Base-by-base conservation (phyloP, 345 rosid species). In the Acer yangbiense region DNA sequence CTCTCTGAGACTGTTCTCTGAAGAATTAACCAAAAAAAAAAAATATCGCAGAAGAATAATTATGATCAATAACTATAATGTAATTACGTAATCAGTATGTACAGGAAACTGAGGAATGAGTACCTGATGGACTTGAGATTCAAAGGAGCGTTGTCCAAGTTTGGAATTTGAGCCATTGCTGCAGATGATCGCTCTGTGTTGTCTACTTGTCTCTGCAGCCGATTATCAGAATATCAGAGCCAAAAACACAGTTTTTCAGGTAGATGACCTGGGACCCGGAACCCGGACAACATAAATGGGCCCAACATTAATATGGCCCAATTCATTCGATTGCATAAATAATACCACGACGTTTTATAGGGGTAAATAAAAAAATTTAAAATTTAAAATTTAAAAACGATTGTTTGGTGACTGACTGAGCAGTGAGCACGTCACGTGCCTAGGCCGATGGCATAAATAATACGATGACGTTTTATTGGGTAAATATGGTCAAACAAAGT, bases 151-250 rank as follows among this genome's bases (percentile, higher is more conserved):
- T 96, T 91, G 23, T 96, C 99, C 78, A 96, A 67, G 80, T 83
- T 91, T 0, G 99, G 99, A 85, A 94, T 91, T 85, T 96, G 98
- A 76, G 99, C 93, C 98, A 96, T 95, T 58, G 82, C 77, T 83
- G 74, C 74, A 48, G 63, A 69, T 43, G 60, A 62, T 74, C 46
- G 12, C 41, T 62, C 9, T 43, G 25, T 29, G 23, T 25, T n/a
- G 43, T 23, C 25, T 23, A 23, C 25, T 23, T 23, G 25, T 48
- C 35, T 35, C 41, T 35, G 55, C 25, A 0, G 17, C 41, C 17
- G 58, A 27, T 29, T 13, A 50, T 46, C 62, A 52, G 13, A 27
- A 35, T 43, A 43, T 8, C 46, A 43, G 46, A 43, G 46, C 20
- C 50, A 9, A 23, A 54, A 39, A 7, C 0, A 3, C 10, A 58